Conservation (phyloP, 371 early-diverging fungal genomes). For the Basidiobolus meristosporus region DNA sequence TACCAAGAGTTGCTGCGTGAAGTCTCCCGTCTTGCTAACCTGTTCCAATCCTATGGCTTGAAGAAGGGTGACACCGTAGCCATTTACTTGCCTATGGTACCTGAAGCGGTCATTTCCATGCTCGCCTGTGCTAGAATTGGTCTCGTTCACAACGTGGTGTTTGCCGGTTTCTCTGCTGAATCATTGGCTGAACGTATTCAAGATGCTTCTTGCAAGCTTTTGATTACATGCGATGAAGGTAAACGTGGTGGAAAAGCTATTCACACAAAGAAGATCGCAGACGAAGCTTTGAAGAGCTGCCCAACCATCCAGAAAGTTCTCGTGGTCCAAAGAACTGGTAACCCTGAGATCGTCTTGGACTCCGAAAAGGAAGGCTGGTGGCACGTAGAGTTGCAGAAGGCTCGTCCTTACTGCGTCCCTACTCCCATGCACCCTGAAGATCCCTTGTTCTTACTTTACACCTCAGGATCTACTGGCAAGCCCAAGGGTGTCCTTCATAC, state of each 20-base stretch:
- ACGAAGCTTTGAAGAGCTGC: conserved; percentile 57
- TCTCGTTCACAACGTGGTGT: no score
- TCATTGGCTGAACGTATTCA: no score
- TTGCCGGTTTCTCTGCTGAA: no score
- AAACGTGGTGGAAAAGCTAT: conserved; percentile 79
- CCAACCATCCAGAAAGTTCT: conserved; percentile 64
- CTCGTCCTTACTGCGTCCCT: conserved; percentile 61
- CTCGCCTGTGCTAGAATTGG: conserved; percentile 91
- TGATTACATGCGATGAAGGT: conserved; percentile 75
- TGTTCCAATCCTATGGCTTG: conserved; percentile 54
- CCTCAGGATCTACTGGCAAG: conserved; percentile 86
- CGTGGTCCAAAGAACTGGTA: conserved; percentile 78
- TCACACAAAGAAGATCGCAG: conserved; percentile 76
- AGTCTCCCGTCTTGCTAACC: conserved; percentile 70
- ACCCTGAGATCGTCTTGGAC: conserved; percentile 41
- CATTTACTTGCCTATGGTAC: conserved; percentile 96
- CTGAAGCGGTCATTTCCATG: conserved; percentile 78
- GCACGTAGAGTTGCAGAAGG: conserved; percentile 58
- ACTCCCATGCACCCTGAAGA: conserved; percentile 80
- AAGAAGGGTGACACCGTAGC: conserved; percentile 83
- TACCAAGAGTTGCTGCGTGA: conserved; percentile 63
- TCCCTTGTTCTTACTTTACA: conserved; percentile 92
- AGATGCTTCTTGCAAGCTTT: no score
- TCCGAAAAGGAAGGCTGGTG: conserved; percentile 70
- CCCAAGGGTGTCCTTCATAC: conserved; percentile 90